phyloP scores from a whole-genome alignment of 768 basidiomycete genomes.

The Hygrocybe punicea region DNA sequence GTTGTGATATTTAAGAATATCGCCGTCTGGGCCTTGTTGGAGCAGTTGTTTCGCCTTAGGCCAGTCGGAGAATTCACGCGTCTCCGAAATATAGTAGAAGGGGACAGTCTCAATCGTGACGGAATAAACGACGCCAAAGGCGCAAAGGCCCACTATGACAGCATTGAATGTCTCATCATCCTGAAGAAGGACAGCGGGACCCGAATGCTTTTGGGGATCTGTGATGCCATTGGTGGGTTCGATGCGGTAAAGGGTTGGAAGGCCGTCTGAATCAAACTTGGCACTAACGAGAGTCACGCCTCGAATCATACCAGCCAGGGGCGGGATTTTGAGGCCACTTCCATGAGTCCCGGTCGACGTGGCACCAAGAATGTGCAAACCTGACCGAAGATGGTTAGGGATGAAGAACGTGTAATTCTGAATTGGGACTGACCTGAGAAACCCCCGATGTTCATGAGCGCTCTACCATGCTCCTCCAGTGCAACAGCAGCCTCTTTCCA shows the following conservation, averaged over 20 bases:
- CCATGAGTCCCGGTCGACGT: slow-evolving; percentile 2
- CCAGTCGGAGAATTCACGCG: neutral
- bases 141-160: neutral
- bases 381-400: neutral
- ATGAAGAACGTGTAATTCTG: neutral
- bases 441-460: slow-evolving; percentile 5
- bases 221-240: slow-evolving; percentile 3
- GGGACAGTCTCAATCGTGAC: neutral
- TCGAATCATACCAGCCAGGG: slow-evolving; percentile 2
- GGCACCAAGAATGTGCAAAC: neutral
- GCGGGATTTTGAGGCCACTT: slow-evolving; percentile 3
- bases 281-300: neutral
- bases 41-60: neutral
- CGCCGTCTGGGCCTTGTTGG: neutral
- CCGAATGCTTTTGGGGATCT: neutral
- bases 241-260: neutral
- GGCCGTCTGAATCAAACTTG: neutral
- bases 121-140: slow-evolving; percentile 1
- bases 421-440: neutral
- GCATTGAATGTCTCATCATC: slow-evolving; percentile 1
- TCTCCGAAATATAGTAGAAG: neutral
- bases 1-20: slow-evolving; percentile 3
- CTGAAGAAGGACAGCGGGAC: neutral
- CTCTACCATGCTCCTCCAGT: neutral
- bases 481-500: neutral